A percentile compares a stretch with the other conserved stretches of the same genome.
Evolutionary conservation across 345 rosid species (phyloP).

Genomic region (Arabidopsis arenosa): DNA sequence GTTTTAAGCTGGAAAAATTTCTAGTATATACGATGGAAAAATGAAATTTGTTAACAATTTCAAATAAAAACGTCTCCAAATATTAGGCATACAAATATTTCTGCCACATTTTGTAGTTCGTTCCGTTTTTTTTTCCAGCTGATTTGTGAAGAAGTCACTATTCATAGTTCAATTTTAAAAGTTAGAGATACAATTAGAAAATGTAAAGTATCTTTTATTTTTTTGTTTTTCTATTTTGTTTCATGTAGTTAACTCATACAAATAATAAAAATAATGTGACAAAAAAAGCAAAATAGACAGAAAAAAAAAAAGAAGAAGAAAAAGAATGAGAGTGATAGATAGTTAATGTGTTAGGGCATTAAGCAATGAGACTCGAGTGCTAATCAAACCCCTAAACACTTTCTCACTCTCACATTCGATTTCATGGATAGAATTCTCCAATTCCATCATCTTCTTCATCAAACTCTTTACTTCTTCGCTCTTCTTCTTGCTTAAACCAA

Average conservation of each 20-base stretch:
- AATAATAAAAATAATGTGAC: constrained; percentile 32
- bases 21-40: not conserved
- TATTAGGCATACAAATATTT: not conserved
- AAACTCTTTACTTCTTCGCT: constrained; percentile 43
- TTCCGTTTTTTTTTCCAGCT: not conserved
- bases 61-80: not conserved
- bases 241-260: constrained; percentile 28
- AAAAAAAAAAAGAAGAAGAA: not conserved
- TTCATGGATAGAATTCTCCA: constrained; percentile 40
- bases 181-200: not conserved
- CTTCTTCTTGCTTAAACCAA: constrained; percentile 39
- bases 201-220: constrained; percentile 24
- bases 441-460: constrained; percentile 44
- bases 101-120: not conserved
- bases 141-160: not conserved
- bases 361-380: constrained; percentile 47
- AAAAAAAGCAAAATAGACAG: constrained; percentile 32
- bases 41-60: not conserved
- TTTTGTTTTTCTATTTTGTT: constrained; percentile 28
- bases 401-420: constrained; percentile 46
- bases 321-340: constrained; percentile 4
- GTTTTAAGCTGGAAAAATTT: not conserved
- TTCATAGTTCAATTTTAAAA: not conserved
- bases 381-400: constrained; percentile 50
- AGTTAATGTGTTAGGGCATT: constrained; percentile 45